Conservation (phyloP, 2,329 filamentous ascomycete species). For the Rosellinia necatrix region DNA sequence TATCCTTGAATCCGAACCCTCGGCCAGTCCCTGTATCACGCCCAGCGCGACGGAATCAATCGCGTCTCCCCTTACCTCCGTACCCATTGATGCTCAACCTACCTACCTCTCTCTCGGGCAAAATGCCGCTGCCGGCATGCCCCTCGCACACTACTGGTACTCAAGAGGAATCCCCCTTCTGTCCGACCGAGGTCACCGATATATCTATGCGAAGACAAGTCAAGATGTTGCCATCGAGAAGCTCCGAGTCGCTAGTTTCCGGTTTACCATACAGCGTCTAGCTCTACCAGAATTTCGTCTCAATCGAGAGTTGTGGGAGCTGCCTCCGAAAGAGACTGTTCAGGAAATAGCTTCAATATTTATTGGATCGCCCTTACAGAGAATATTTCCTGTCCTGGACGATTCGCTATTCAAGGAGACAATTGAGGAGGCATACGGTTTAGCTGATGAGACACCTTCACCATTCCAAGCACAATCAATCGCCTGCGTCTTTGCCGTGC, state of each 20-base stretch:
- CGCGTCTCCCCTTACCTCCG: neutral
- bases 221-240: neutral
- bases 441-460: neutral
- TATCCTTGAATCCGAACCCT: neutral
- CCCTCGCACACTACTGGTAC: slow-evolving; percentile 12
- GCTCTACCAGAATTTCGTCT: neutral
- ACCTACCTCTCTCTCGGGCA: neutral
- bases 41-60: neutral
- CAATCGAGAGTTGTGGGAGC: neutral
- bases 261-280: neutral
- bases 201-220: slow-evolving; percentile 1
- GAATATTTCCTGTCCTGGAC: neutral
- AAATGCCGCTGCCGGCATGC: neutral
- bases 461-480: neutral
- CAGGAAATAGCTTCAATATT: neutral
- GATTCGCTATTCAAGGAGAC: neutral
- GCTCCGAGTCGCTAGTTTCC: neutral
- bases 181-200: slow-evolving; percentile 4
- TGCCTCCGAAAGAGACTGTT: neutral
- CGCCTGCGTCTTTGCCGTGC: neutral
- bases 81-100: neutral
- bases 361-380: neutral
- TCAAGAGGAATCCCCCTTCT: slow-evolving; percentile 9
- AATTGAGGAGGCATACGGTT: neutral
- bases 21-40: neutral